Evolutionary conservation across 306 rosid genomes (phyloP).

Genomic region (Rosa chinensis): DNA sequence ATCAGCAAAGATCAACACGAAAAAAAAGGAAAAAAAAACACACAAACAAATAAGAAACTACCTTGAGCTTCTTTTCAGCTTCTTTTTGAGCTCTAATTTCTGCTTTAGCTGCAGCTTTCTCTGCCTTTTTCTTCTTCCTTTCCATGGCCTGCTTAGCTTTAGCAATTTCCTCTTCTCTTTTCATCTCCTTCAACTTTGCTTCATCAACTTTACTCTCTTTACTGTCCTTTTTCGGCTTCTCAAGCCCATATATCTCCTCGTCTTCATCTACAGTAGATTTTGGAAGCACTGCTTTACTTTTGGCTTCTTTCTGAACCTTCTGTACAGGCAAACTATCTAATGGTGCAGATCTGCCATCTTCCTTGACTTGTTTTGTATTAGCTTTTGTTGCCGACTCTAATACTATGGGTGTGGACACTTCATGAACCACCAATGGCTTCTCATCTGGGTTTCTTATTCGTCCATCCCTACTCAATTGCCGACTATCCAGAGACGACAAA

Average conservation of each 20-base stretch:
- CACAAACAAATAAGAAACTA: slow-evolving; percentile 20
- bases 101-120: slow-evolving; percentile 86
- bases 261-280: slow-evolving; percentile 45
- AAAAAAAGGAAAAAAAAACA: not conserved
- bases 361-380: slow-evolving; percentile 58
- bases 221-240: slow-evolving; percentile 30
- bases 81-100: slow-evolving; percentile 77
- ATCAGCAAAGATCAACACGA: slow-evolving; percentile 37
- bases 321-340: slow-evolving; percentile 39
- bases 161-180: slow-evolving; percentile 85
- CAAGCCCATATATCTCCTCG: slow-evolving; percentile 49
- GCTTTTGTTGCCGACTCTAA: slow-evolving; percentile 42
- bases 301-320: slow-evolving; percentile 64
- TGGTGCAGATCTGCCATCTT: slow-evolving; percentile 62
- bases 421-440: slow-evolving; percentile 60
- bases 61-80: slow-evolving; percentile 94
- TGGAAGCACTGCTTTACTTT: slow-evolving; percentile 43
- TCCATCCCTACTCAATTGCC: slow-evolving; percentile 89
- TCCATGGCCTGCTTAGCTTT: slow-evolving; percentile 86
- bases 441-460: slow-evolving; percentile 93
- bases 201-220: slow-evolving; percentile 57
- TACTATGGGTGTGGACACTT: slow-evolving; percentile 44
- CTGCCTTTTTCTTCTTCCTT: slow-evolving; percentile 78
- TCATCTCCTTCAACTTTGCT: slow-evolving; percentile 70
- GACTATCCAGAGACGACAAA: slow-evolving; percentile 69